Conservation (phyloP, 176 grass and related monocot species). For the Carex pumila region DNA sequence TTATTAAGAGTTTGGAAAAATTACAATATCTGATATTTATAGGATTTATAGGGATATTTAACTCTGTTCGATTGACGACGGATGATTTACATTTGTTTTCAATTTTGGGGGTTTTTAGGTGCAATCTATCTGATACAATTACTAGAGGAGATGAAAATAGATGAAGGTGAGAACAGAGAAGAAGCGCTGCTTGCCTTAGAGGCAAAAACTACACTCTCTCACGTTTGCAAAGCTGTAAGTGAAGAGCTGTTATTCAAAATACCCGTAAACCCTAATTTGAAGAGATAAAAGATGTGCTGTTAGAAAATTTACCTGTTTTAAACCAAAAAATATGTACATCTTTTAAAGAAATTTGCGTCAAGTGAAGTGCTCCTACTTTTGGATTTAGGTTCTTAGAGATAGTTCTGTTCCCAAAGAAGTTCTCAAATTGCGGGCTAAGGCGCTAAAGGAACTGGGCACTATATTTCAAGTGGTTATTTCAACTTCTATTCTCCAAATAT, state of each 20-base stretch:
- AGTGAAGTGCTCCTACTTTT: background rate
- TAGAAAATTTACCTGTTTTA: background rate
- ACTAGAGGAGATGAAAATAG: slow-evolving; percentile 81
- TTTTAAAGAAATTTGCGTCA: background rate
- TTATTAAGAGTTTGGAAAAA: too few species aligned
- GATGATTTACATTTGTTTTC: background rate
- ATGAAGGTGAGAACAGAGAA: slow-evolving; percentile 47
- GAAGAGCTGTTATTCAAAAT: background rate
- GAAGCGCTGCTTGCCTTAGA: slow-evolving; percentile 42
- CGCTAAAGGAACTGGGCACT: slow-evolving; percentile 72
- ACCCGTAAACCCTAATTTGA: background rate
- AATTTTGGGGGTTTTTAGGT: slow-evolving; percentile 34
- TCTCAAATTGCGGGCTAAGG: slow-evolving; percentile 61
- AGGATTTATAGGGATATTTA: background rate
- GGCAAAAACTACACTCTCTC: slow-evolving; percentile 67
- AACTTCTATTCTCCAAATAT: background rate
- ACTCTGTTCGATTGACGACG: background rate
- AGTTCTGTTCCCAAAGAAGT: slow-evolving; percentile 52
- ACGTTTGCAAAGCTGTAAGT: slow-evolving; percentile 83
- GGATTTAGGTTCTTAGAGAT: slow-evolving; percentile 71
- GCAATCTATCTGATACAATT: slow-evolving; percentile 77
- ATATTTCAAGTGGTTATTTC: slow-evolving; percentile 58
- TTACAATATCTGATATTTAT: background rate
- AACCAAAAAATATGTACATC: background rate
- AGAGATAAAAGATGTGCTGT: background rate